phyloP scores from a whole-genome alignment of 2,329 filamentous ascomycete genomes.

The Geosmithia flava region DNA sequence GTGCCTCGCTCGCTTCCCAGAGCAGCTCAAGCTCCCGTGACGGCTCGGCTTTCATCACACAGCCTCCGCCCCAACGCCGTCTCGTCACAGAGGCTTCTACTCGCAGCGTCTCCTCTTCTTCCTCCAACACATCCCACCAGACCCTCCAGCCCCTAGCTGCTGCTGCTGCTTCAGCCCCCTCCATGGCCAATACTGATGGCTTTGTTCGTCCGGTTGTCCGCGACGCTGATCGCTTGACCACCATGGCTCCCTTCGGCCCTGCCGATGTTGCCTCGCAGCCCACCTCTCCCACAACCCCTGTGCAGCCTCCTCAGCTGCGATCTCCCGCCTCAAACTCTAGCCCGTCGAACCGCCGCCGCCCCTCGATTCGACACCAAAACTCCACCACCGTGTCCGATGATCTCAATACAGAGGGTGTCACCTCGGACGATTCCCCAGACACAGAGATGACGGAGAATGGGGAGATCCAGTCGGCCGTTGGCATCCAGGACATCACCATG shows the following conservation, averaged over 20 bases:
- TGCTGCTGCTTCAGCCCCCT: slow-evolving; percentile 37
- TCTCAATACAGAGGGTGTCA: slow-evolving; percentile 68
- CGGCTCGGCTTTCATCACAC: slow-evolving; percentile 6
- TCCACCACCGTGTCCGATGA: slow-evolving; percentile 89
- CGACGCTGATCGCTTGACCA: slow-evolving; percentile 71
- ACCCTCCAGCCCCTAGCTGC: slow-evolving; percentile 51
- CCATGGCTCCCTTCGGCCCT: slow-evolving; percentile 61
- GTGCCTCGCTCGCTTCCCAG: slow-evolving; percentile 7
- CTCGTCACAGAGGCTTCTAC: not conserved
- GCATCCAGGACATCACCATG: slow-evolving; percentile 71
- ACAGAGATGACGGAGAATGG: slow-evolving; percentile 61
- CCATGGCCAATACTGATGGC: slow-evolving; percentile 56
- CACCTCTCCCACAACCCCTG: slow-evolving; percentile 77
- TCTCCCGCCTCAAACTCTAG: slow-evolving; percentile 41
- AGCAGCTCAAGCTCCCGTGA: slow-evolving; percentile 6
- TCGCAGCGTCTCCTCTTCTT: not conserved
- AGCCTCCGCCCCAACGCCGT: slow-evolving; percentile 19
- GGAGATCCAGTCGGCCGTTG: slow-evolving; percentile 70
- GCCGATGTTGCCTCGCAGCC: slow-evolving; percentile 73
- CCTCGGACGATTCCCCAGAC: slow-evolving; percentile 65
- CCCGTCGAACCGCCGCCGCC: slow-evolving; percentile 50
- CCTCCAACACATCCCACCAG: slow-evolving; percentile 34
- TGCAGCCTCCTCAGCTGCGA: slow-evolving; percentile 49
- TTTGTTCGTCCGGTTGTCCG: slow-evolving; percentile 66
- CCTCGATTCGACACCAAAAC: slow-evolving; percentile 79